Evolutionary conservation across 257 asterid genomes (phyloP).

Genomic region (Solanum gracilifrons): DNA sequence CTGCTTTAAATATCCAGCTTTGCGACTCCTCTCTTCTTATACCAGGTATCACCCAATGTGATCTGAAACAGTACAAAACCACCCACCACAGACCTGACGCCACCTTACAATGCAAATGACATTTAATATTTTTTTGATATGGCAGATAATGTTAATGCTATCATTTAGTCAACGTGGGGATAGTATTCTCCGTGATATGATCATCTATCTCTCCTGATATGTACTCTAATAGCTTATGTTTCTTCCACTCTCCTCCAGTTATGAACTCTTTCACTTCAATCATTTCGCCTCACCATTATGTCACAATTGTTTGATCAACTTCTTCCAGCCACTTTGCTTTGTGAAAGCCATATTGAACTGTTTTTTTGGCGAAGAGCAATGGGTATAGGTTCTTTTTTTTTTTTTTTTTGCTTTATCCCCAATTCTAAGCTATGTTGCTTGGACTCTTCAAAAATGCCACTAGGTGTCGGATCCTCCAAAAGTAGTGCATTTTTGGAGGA

Average conservation of each 20-base stretch:
- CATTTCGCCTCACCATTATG: not conserved
- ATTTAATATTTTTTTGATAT: not conserved
- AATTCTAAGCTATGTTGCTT: not conserved
- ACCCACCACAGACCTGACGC: not conserved
- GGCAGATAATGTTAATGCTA: not conserved
- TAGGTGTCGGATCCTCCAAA: not conserved
- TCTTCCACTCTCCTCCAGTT: not conserved
- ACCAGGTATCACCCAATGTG: not conserved
- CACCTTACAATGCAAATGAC: not conserved
- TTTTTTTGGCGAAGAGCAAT: not conserved
- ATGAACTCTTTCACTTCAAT: not conserved
- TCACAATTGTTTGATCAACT: not conserved
- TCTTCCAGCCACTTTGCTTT: not conserved
- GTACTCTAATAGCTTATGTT: not conserved
- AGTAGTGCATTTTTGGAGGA: not conserved
- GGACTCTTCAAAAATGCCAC: not conserved
- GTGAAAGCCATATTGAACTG: not conserved
- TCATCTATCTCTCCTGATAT: not conserved
- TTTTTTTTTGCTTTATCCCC: not conserved
- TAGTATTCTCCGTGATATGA: not conserved
- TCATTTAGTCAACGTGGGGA: not conserved
- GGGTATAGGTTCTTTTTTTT: not conserved
- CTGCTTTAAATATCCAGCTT: not conserved
- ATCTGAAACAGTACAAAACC: not conserved
- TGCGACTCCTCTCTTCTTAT: not conserved